phyloP scores from a whole-genome alignment of 345 rosid species.

The Psidium friedrichsthalianum region DNA sequence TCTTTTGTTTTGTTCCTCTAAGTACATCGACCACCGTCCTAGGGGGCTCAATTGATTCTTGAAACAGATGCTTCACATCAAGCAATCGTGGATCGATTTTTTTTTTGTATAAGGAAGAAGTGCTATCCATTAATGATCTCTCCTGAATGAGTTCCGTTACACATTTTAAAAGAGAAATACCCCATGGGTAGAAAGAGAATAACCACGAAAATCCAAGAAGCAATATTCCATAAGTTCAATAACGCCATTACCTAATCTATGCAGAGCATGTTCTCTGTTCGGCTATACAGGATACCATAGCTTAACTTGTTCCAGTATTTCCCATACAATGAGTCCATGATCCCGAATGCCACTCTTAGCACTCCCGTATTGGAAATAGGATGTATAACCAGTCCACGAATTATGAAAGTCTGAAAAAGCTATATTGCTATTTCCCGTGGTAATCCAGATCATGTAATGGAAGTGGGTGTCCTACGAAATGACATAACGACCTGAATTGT shows the following conservation, averaged over 20 bases:
- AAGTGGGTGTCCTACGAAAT: background rate
- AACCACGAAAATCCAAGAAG: background rate
- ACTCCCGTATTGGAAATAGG: background rate
- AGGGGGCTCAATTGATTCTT: slow-evolving; percentile 56
- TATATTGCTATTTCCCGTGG: background rate
- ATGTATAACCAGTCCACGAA: background rate
- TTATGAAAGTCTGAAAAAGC: background rate
- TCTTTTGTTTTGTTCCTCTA: no score
- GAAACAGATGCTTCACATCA: slow-evolving; percentile 67
- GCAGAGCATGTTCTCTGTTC: background rate
- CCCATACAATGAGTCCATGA: background rate
- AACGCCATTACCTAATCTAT: background rate
- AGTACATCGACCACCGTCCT: no score
- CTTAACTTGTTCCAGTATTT: background rate
- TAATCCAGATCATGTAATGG: background rate
- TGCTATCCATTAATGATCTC: background rate
- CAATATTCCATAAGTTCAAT: background rate
- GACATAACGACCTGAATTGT: background rate
- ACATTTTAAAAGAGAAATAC: background rate
- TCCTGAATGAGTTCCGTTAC: background rate
- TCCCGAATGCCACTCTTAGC: background rate
- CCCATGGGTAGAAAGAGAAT: background rate
- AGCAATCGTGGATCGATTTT: slow-evolving; percentile 86
- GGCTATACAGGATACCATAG: background rate
- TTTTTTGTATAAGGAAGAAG: background rate